Evolutionary conservation across 192 early-diverging fungal species (phyloP), one percentile per base, ranked within the genome.

Genomic region (Coemansia reversa): DNA sequence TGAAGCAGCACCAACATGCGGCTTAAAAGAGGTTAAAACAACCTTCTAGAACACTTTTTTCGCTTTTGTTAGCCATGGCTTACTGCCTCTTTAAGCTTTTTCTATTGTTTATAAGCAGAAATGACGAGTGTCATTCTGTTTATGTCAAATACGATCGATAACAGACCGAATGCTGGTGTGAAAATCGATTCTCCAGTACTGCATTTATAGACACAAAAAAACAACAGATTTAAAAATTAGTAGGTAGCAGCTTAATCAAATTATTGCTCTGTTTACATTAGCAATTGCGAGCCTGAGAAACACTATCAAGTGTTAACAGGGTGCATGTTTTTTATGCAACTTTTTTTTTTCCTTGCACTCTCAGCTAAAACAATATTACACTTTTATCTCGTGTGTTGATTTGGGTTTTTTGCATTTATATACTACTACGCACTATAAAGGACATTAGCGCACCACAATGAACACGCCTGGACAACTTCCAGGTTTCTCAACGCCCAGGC

Each of bases 401-500:
- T 29, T 22, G 25, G n/a, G 42, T 45, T 52, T 29, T 35, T 35
- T 58, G 22, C 29, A 23, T 62, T 55, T 14, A 32, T n/a, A 27
- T 27, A 27, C 27, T 6, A 56, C 33, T 30, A 1, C 27, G 27
- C 27, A 27, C 27, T 57, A 39, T 16, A 9, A 55, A 49, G 1
- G 39, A 45, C 14, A 45, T 63, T 53, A 33, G 24, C 39, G 39
- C 23, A 28, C 8, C 45, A 55, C 25, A 65, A 77, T 77, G 75
- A 77, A 55, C 58, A 65, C 69, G 11, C 69, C 75, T 7, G 53
- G 42, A 4, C 14, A 53, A 19, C 67, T 67, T 50, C 69, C 60
- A 19, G 78, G 72, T 0, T 55, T 81, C 19, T 62, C 69, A 16
- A 81, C 78, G 30, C 78, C 78, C 8, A 65, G 69, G 19, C 69